Base-by-base conservation (phyloP, 345 rosid species). In the Cardamine occulta region DNA sequence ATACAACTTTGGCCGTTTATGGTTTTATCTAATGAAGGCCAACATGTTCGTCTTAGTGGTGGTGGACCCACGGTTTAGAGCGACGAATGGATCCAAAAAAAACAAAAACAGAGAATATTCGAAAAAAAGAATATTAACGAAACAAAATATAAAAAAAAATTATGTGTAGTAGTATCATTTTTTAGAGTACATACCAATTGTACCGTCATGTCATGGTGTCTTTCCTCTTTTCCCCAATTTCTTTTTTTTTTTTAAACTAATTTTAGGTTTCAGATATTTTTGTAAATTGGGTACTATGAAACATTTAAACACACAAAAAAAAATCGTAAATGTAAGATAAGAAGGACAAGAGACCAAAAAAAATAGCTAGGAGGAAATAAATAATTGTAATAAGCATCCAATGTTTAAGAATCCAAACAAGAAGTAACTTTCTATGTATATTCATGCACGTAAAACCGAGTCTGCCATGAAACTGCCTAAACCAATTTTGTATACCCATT, bases 161-260 rank as follows among this genome's bases (percentile, higher is more conserved):
- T 21, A 14, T 37, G 26, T 61, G 32, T 12, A 18, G 19, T 21
- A n/a, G 49, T 15, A 53, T 54, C 9, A 34, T 14, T 61, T 61
- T 68, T 8, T 42, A 56, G 53, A 47, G 75, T 77, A 77, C 80
- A 71, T 2, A 70, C 47, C 52, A 48, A 77, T 45, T 71, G 80
- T 71, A 77, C 71, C 61, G 35, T 28, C 66, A 77, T 63, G 75
- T 14, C 61, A 77, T 56, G 72, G 51, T 59, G 64, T 61, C 13
- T 47, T 70, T 77, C 67, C 67, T 57, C 17, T 57, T 55, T 45
- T 55, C 23, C 19, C 34, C 34, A 2, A 4, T 35, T 66, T 45
- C 9, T 44, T 13, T 45, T 9, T n/a, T n/a, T n/a, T 19, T 0
- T 0, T 1, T 3, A 19, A 7, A 2, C 4, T 1, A 32, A 5